Evolutionary conservation across 2,329 filamentous ascomycete species (phyloP).

Genomic region (Aureobasidium sp.): DNA sequence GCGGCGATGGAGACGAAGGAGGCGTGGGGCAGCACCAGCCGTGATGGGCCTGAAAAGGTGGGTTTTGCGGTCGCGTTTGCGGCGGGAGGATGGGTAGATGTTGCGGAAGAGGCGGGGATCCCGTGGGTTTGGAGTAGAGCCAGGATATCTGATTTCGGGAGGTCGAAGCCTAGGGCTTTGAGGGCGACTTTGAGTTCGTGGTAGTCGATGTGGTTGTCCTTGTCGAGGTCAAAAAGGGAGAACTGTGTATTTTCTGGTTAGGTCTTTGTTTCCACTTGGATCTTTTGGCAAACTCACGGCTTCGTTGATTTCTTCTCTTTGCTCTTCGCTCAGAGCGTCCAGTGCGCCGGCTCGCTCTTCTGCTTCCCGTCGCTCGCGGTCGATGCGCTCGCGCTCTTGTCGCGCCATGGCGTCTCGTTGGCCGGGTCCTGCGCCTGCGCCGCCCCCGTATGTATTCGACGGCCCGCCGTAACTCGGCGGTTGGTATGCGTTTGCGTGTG

Average conservation of each 20-base stretch:
- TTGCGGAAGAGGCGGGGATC: slow-evolving; percentile 42
- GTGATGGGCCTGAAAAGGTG: slow-evolving; percentile 41
- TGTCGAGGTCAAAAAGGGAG: slow-evolving; percentile 92
- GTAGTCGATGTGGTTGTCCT: slow-evolving; percentile 90
- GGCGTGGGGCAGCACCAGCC: slow-evolving; percentile 64
- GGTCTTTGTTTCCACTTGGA: no score
- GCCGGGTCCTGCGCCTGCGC: slow-evolving; percentile 28
- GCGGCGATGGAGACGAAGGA: slow-evolving; percentile 70
- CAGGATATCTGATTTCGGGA: slow-evolving; percentile 79
- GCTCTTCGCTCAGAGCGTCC: slow-evolving; percentile 60
- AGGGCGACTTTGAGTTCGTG: slow-evolving; percentile 97
- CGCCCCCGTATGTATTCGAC: slow-evolving; percentile 26
- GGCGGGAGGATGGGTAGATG: neutral
- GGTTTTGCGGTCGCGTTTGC: slow-evolving; percentile 36
- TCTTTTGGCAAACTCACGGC: slow-evolving; percentile 53
- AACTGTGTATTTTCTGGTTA: slow-evolving; percentile 45
- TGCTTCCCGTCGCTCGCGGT: slow-evolving; percentile 35
- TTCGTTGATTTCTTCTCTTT: slow-evolving; percentile 72
- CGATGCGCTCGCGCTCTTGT: slow-evolving; percentile 35
- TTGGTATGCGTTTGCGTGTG: slow-evolving; percentile 22
- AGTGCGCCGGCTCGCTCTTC: slow-evolving; percentile 40
- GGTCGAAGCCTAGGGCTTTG: slow-evolving; percentile 88
- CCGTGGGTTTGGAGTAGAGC: slow-evolving; percentile 75
- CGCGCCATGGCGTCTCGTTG: slow-evolving; percentile 38
- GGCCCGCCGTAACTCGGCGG: slow-evolving; percentile 26